phyloP scores from a whole-genome alignment of 192 early-diverging fungal genomes.

The Rhizophagus clarus region DNA sequence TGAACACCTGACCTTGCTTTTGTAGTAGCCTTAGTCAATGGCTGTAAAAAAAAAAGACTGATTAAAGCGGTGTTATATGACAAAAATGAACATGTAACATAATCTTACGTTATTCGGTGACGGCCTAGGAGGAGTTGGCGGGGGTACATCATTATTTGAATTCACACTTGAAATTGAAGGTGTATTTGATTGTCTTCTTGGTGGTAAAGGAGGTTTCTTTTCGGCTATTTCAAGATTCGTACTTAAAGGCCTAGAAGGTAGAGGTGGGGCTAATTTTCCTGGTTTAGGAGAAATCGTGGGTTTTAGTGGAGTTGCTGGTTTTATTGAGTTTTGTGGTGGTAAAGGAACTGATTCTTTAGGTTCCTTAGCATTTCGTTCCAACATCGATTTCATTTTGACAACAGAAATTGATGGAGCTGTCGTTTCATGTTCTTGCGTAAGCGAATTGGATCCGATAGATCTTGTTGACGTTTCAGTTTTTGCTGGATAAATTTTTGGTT shows the following conservation, averaged over 20 bases:
- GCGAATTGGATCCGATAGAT: no score
- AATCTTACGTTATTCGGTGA: no score
- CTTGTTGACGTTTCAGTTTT: no score
- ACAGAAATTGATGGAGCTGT: no score
- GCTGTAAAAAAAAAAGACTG: no score
- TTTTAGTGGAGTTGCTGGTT: not conserved
- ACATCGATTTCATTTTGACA: no score
- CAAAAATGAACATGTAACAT: no score
- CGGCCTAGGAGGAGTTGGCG: not conserved
- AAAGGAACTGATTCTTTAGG: not conserved
- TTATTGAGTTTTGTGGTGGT: not conserved
- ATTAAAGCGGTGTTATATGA: no score
- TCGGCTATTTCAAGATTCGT: no score
- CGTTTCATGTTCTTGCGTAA: no score
- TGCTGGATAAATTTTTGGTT: no score
- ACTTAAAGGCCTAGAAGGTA: not conserved
- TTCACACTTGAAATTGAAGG: not conserved
- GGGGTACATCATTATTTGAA: not conserved
- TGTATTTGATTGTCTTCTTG: constrained; percentile 24
- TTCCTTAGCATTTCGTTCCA: not conserved
- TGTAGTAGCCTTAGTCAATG: not conserved
- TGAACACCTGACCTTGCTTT: not conserved
- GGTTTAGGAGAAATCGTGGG: not conserved
- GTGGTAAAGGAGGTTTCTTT: not conserved
- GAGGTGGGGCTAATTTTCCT: not conserved